These are phyloP conservation scores for grape (Vitis vinifera) DNA, from an alignment of 164 flowering plant species.

Conservation along the genomic window DNA sequence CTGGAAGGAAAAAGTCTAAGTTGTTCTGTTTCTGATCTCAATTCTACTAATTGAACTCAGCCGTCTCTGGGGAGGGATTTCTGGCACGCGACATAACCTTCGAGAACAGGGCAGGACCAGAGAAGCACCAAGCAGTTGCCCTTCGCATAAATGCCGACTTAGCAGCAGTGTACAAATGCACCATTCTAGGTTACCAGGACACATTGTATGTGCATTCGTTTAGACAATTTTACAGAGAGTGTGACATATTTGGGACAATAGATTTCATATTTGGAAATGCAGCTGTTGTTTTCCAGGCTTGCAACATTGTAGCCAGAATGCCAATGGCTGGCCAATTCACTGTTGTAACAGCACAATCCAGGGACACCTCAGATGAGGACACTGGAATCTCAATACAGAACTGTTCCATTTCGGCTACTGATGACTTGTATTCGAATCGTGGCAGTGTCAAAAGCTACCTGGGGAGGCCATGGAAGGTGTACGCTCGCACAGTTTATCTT, in stretches of 20 bases:
- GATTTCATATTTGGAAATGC: slow-evolving; percentile 90
- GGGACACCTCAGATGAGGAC: slow-evolving; percentile 51
- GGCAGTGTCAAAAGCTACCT: slow-evolving; percentile 50
- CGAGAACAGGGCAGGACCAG: slow-evolving; percentile 79
- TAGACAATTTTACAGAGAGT: slow-evolving; percentile 80
- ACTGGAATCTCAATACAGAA: slow-evolving; percentile 85
- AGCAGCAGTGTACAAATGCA: slow-evolving; percentile 60
- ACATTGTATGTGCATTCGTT: slow-evolving; percentile 76
- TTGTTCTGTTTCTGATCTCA: not conserved
- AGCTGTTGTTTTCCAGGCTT: slow-evolving; percentile 72
- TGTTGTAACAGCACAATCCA: slow-evolving; percentile 69
- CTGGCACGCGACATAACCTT: slow-evolving; percentile 76
- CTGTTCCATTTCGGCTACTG: slow-evolving; percentile 56
- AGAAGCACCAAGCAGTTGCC: slow-evolving; percentile 82
- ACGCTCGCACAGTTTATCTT: slow-evolving; percentile 55
- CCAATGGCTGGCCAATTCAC: slow-evolving; percentile 68
- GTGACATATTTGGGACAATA: slow-evolving; percentile 78
- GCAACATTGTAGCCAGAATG: slow-evolving; percentile 52
- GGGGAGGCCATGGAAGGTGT: slow-evolving; percentile 82
- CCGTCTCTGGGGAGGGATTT: slow-evolving; percentile 79
- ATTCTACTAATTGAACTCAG: slow-evolving; percentile 30
- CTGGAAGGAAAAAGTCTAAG: too few relatives aligned
- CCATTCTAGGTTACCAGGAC: slow-evolving; percentile 68
- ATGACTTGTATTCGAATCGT: slow-evolving; percentile 40
- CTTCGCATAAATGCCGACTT: slow-evolving; percentile 74